Evolutionary conservation across 1,139 yeast genomes (phyloP).

Genomic region (Nakaseomyces uthaithaninus): DNA sequence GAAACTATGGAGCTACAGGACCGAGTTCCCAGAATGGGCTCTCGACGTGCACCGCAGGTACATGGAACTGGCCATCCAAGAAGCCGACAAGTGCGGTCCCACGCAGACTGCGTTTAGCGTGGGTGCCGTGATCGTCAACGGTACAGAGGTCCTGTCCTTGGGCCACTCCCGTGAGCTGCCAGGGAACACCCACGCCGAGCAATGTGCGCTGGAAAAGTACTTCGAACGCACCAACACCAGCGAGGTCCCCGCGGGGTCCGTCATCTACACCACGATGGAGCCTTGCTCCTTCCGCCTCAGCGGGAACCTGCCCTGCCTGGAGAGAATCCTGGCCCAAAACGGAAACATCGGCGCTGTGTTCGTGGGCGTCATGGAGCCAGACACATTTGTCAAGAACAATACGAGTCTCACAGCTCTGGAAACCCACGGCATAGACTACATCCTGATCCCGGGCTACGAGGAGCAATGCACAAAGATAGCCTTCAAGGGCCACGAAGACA

Average conservation of each 20-base stretch:
- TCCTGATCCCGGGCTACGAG: conserved; percentile 79
- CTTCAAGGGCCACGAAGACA: conserved; percentile 50
- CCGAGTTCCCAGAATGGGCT: conserved; percentile 90
- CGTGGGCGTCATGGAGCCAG: conserved; percentile 91
- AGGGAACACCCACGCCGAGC: conserved; percentile 98
- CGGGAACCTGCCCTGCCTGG: conserved; percentile 84
- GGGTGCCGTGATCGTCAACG: conserved; percentile 76
- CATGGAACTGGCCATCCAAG: conserved; percentile 54
- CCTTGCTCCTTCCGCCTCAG: conserved; percentile 88
- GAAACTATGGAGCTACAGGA: conserved; percentile 61
- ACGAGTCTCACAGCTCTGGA: conserved; percentile 50
- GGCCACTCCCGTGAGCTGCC: conserved; percentile 88
- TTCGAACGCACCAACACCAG: conserved; percentile 35
- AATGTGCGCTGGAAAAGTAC: conserved; percentile 81
- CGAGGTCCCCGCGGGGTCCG: conserved; percentile 66
- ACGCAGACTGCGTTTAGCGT: conserved; percentile 87
- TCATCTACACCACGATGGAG: conserved; percentile 93
- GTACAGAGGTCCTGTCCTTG: conserved; percentile 57
- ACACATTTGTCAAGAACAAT: conserved; percentile 74
- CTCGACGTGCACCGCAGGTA: conserved; percentile 45
- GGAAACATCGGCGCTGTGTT: conserved; percentile 60
- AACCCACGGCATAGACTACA: conserved; percentile 55
- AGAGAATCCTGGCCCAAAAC: conserved; percentile 54
- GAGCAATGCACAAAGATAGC: conserved; percentile 69
- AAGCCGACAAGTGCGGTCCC: conserved; percentile 76